Conservation (phyloP, 2,329 filamentous ascomycete genomes). For the Gyromitra esculenta region DNA sequence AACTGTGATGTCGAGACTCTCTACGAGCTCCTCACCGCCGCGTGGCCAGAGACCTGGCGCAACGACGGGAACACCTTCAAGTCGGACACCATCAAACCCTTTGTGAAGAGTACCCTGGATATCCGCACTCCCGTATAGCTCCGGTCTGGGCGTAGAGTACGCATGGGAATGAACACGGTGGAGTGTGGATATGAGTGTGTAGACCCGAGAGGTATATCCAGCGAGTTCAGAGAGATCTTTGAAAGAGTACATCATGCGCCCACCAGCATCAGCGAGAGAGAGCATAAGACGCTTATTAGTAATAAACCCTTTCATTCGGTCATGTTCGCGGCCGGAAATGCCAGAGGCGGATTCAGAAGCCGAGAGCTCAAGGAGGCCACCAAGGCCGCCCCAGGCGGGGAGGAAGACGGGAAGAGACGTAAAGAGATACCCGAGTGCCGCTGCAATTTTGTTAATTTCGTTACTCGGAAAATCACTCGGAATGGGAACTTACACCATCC, state of each 20-base stretch:
- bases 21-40: conserved; percentile 89
- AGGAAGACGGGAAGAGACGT: conserved; percentile 94
- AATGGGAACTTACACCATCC: conserved; percentile 75
- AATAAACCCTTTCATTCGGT: conserved; percentile 98
- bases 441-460: conserved; percentile 30
- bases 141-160: conserved; percentile 78
- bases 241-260: conserved; percentile 99
- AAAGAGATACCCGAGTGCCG: conserved; percentile 89
- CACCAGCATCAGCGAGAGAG: conserved; percentile 92
- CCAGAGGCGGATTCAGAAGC: conserved; percentile 60
- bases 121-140: conserved; percentile 88
- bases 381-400: conserved; percentile 89
- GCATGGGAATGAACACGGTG: conserved; percentile 92
- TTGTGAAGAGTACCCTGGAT: conserved; percentile 93
- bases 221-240: conserved; percentile 96
- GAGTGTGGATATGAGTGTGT: conserved; percentile 91
- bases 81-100: conserved; percentile 90
- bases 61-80: conserved; percentile 92
- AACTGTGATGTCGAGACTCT: conserved; percentile 87
- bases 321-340: conserved; percentile 72
- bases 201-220: conserved; percentile 94
- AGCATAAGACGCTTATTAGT: conserved; percentile 99
- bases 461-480: neutral
- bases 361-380: conserved; percentile 74
- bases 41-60: conserved; percentile 88